Conservation (phyloP, 2,329 filamentous ascomycete genomes). For the Exutisphaerella laricina region DNA sequence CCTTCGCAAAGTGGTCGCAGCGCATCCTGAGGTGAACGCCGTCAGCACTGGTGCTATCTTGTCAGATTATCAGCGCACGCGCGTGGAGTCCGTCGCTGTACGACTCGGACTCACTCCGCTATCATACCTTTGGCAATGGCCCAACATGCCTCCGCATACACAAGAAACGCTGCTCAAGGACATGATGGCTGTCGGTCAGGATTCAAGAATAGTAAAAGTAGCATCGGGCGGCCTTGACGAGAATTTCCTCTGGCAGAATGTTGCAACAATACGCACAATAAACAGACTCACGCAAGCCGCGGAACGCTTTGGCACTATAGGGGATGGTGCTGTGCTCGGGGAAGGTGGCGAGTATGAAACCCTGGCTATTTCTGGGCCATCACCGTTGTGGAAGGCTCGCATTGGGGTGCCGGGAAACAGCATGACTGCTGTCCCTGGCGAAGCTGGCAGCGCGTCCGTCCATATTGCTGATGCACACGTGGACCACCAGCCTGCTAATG, state of each 20-base stretch:
- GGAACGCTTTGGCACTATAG: constrained; percentile 59
- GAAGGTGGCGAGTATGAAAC: constrained; percentile 98
- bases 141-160: constrained; percentile 56
- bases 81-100: constrained; percentile 87
- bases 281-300: constrained; percentile 50
- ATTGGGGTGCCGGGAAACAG: constrained; percentile 58
- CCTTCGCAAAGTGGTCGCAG: constrained; percentile 58
- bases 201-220: constrained; percentile 91
- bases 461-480: constrained; percentile 55
- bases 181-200: constrained; percentile 71
- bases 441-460: constrained; percentile 72
- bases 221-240: constrained; percentile 85
- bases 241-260: constrained; percentile 71
- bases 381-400: constrained; percentile 62
- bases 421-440: constrained; percentile 55
- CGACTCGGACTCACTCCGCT: constrained; percentile 77
- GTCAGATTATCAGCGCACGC: constrained; percentile 90
- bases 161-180: constrained; percentile 62
- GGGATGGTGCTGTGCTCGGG: constrained; percentile 69
- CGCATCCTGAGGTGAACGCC: constrained; percentile 77
- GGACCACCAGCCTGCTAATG: neutral
- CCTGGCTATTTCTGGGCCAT: constrained; percentile 74
- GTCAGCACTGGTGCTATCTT: constrained; percentile 87
- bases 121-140: constrained; percentile 90
- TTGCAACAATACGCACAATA: constrained; percentile 53